Evolutionary conservation across 768 basidiomycete genomes (phyloP), one percentile per base, ranked within the genome.

Genomic region (Pulveroboletus sp.): DNA sequence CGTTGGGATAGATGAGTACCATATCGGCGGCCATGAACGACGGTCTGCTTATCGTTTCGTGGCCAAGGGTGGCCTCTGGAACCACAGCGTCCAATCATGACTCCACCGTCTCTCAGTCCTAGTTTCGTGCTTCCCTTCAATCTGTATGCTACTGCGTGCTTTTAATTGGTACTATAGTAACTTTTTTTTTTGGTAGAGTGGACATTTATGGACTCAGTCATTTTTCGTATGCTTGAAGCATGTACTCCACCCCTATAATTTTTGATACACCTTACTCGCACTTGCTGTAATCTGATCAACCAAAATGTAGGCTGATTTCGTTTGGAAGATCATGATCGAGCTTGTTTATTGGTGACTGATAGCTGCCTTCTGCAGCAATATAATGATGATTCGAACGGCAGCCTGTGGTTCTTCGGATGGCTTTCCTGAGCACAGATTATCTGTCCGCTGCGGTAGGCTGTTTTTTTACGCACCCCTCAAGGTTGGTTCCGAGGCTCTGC

Each of bases 1-100:
- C 8, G 13, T 40, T 1, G 2, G 12, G 2, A n/a, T 42, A 74
- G 73, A 66, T 54, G 59, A 61, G 53, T 30, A 75, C 67, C 17
- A 66, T 74, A 50, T 67, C 63, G n/a, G 73, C 74, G 11, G 61
- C 64, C 9, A 63, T 74, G 59, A 61, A 55, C 23, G 72, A 73
- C 41, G 73, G 73, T 16, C 62, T 75, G 32, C 63, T 75, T 14
- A 50, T 69, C 1, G 32, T 75, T 27, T 68, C 72, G 8, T 75
- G 73, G 73, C 73, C 73, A 2, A 63, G 67, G 27, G 30, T 35
- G 3, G 54, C 68, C 13, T 37, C 56, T 0, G 58, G 58, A 22
- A 38, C 53, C 24, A 58, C 52, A 51, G 39, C 55, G 37, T 36
- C 55, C 9, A 43, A 1, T 12, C 35, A 45, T 50, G 51, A 52